These are phyloP conservation scores for Stylosanthes scabra DNA, from an alignment of 331 rosid genomes.

Conservation along the genomic window DNA sequence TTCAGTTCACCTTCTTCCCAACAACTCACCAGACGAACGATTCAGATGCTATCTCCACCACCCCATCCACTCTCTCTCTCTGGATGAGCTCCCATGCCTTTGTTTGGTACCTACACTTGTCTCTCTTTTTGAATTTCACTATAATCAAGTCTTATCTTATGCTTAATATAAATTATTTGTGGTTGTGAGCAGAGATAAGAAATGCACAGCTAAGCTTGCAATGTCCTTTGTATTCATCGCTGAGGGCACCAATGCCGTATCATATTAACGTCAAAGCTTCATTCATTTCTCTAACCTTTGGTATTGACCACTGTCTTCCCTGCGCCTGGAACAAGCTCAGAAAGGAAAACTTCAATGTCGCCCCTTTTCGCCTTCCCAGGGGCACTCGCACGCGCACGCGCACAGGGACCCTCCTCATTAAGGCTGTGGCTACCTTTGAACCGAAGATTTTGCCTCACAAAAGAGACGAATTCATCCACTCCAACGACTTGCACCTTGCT, in stretches of 20 bases:
- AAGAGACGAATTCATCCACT: constrained; percentile 35
- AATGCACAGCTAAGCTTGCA: constrained; percentile 74
- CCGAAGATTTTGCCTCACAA: constrained; percentile 49
- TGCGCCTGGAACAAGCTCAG: constrained; percentile 49
- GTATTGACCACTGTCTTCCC: constrained; percentile 49
- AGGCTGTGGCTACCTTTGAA: constrained; percentile 82
- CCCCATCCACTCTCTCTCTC: constrained; percentile 49
- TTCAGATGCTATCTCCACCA: constrained; percentile 24
- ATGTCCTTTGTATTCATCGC: constrained; percentile 45
- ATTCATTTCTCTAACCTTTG: constrained; percentile 42
- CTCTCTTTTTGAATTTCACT: background rate
- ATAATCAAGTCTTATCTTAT: background rate
- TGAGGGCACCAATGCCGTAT: constrained; percentile 45
- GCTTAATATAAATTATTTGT: background rate
- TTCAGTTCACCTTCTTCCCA: too few relatives aligned
- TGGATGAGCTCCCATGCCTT: constrained; percentile 96
- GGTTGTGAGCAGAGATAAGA: constrained; percentile 70
- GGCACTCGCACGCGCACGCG: background rate
- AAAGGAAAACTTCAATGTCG: constrained; percentile 41
- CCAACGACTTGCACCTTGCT: constrained; percentile 34
- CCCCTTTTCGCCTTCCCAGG: constrained; percentile 40
- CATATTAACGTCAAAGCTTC: constrained; percentile 40
- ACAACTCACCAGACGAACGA: too few relatives aligned
- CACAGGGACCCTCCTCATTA: constrained; percentile 45
- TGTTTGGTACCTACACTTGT: constrained; percentile 55